Evolutionary conservation across 2,329 filamentous ascomycete species (phyloP).

Genomic region (Volutella citrinella): DNA sequence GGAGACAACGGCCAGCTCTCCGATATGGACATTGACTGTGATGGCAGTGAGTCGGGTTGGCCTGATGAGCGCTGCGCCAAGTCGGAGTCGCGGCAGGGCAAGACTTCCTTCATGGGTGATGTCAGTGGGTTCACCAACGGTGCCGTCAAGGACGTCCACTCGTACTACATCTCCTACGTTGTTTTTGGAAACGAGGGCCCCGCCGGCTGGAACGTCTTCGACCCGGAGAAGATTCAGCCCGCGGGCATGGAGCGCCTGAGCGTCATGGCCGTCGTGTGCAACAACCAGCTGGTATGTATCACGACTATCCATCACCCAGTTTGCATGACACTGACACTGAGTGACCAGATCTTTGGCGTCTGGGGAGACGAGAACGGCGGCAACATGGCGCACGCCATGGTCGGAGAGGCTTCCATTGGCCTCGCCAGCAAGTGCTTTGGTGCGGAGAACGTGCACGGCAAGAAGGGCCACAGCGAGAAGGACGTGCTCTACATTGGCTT

Average conservation of each 20-base stretch:
- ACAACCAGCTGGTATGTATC: conserved; percentile 41
- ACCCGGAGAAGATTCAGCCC: conserved; percentile 36
- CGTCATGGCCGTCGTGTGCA: conserved; percentile 55
- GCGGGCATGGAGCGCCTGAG: conserved; percentile 50
- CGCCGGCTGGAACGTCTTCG: conserved; percentile 33
- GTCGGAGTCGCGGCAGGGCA: conserved; percentile 41
- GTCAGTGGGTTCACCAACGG: conserved; percentile 36
- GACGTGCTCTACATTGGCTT: conserved; percentile 65
- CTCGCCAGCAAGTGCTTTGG: conserved; percentile 58
- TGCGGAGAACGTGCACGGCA: conserved; percentile 47
- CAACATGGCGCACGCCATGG: conserved; percentile 42
- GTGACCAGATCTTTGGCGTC: conserved; percentile 54
- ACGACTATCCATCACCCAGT: too few relatives aligned
- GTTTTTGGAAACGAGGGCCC: conserved; percentile 49
- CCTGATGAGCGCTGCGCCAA: conserved; percentile 42
- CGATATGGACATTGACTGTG: conserved; percentile 60
- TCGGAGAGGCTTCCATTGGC: conserved; percentile 57
- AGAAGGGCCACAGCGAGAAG: conserved; percentile 52
- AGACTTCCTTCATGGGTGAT: conserved; percentile 45
- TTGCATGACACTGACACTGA: too few relatives aligned
- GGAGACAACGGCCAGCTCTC: conserved; percentile 39
- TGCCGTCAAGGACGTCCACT: conserved; percentile 42
- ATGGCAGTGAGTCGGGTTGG: conserved; percentile 43
- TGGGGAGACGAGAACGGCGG: conserved; percentile 62
- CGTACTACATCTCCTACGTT: conserved; percentile 51